Evolutionary conservation across 2,329 filamentous ascomycete genomes (phyloP).

Genomic region (Fusarium penzigii): DNA sequence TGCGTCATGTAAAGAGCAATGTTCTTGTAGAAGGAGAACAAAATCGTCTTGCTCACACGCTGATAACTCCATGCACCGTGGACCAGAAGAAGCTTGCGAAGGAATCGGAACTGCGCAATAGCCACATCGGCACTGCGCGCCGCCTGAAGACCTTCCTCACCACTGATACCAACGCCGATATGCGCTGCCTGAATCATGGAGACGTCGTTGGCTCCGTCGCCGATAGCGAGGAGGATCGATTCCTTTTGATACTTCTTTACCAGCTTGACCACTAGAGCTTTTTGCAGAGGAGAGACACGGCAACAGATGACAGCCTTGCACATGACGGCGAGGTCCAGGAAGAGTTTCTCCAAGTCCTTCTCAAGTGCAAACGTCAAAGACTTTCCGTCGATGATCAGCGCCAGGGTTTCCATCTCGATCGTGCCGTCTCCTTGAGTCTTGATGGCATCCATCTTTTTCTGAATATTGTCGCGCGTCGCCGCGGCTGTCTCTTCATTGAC

Average conservation of each 20-base stretch:
- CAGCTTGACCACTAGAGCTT: constrained; percentile 95
- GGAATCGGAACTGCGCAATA: constrained; percentile 92
- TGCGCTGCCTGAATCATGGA: constrained; percentile 99
- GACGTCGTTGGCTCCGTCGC: constrained; percentile 98
- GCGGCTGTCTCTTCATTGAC: constrained; percentile 85
- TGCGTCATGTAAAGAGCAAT: constrained; percentile 98
- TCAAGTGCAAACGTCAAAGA: constrained; percentile 92
- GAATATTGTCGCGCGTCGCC: constrained; percentile 82
- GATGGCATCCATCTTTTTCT: constrained; percentile 92
- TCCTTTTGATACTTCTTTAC: constrained; percentile 92
- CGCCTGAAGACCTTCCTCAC: constrained; percentile 94
- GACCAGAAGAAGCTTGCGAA: constrained; percentile 90
- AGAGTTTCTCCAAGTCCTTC: constrained; percentile 88
- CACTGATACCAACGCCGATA: constrained; percentile 96
- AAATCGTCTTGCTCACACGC: constrained; percentile 91
- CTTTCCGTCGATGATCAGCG: constrained; percentile 93
- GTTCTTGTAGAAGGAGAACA: constrained; percentile 99
- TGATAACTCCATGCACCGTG: constrained; percentile 98
- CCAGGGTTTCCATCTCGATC: constrained; percentile 81
- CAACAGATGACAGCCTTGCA: constrained; percentile 99
- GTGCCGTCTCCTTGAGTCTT: constrained; percentile 75
- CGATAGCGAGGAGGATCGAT: constrained; percentile 89
- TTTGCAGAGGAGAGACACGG: constrained; percentile 94
- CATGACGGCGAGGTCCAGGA: constrained; percentile 88
- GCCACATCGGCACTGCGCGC: constrained; percentile 94